Evolutionary conservation across 106 monocot species (phyloP), one percentile per base, ranked within the genome.

Genomic region (Gastrodia elata): DNA sequence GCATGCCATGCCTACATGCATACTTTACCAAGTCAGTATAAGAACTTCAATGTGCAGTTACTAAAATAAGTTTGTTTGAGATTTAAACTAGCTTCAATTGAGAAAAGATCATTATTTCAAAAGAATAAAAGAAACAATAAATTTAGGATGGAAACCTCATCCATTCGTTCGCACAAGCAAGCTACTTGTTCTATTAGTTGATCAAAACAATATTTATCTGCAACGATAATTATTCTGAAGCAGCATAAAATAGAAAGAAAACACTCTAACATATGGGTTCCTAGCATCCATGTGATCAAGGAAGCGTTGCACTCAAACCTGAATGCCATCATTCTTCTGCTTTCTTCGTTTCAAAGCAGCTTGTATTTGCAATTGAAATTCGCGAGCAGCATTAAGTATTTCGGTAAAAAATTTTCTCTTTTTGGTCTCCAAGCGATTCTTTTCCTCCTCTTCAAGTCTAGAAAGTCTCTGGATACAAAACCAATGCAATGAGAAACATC

Each of bases 331-430:
- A 82, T 97, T 97, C 59, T 86, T 86, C 80, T 88, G 90, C 69
- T 97, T 97, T 78, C 92, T 74, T 64, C 90, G 76, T 73, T 93
- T 97, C 33, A 83, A 56, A 71, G 75, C 43, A 82, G 86, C 84
- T 78, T 88, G 90, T 42, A 71, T 77, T 80, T 90, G 97, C 41
- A 92, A 77, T 77, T 93, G 97, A 83, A 86, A 86, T 67, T 97
- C 97, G 68, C 97, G 92, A 46, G 86, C 92, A 65, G 88, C 83
- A 88, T 93, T 87, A 55, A 97, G 86, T 80, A 97, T 80, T 84
- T 97, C 97, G 32, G 90, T 84, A 85, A 97, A 97, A 76, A 97
- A 97, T 67, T 88, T 93, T 73, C 90, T 88, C 76, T 86, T 97
- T 67, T 48, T 79, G 38, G 83, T 85, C 75, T 97, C 97, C 9